Percentiles rank a stretch among this genome's conserved stretches.
Evolutionary conservation across 768 basidiomycete genomes (phyloP).

Genomic region (Suillus placidus): DNA sequence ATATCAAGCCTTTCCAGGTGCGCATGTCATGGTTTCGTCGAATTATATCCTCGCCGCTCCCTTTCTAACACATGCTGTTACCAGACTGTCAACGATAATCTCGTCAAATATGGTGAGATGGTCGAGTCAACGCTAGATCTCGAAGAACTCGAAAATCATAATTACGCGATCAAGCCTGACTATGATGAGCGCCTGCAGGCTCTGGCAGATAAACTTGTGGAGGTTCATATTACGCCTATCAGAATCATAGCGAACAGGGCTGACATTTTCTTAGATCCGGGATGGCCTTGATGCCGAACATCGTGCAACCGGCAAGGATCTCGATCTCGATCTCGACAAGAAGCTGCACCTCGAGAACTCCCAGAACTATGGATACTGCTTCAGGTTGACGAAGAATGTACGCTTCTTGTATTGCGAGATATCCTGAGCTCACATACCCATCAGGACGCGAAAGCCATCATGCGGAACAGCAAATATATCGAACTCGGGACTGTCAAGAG

Average conservation of each 20-base stretch:
- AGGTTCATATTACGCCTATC: conserved; percentile 37
- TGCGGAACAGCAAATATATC: conserved; percentile 67
- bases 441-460: conserved; percentile 80
- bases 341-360: conserved; percentile 96
- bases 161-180: conserved; percentile 89
- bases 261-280: conserved; percentile 46
- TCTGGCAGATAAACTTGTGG: conserved; percentile 66
- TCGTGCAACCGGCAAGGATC: conserved; percentile 61
- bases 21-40: conserved; percentile 14
- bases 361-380: conserved; percentile 86
- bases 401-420: not conserved
- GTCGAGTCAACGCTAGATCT: conserved; percentile 96
- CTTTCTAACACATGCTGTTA: conserved; percentile 2
- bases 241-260: not conserved
- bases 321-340: conserved; percentile 86
- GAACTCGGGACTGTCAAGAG: conserved; percentile 85
- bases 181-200: conserved; percentile 78
- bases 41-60: not conserved
- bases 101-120: conserved; percentile 88
- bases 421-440: conserved; percentile 1
- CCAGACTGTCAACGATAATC: conserved; percentile 62
- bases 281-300: conserved; percentile 88
- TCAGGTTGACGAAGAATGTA: conserved; percentile 90
- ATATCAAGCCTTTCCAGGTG: conserved; percentile 64
- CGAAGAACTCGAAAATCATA: conserved; percentile 80